Evolutionary conservation across 371 early-diverging fungal species (phyloP), one percentile per base, ranked within the genome.

Genomic region (Mucor plumbeus): DNA sequence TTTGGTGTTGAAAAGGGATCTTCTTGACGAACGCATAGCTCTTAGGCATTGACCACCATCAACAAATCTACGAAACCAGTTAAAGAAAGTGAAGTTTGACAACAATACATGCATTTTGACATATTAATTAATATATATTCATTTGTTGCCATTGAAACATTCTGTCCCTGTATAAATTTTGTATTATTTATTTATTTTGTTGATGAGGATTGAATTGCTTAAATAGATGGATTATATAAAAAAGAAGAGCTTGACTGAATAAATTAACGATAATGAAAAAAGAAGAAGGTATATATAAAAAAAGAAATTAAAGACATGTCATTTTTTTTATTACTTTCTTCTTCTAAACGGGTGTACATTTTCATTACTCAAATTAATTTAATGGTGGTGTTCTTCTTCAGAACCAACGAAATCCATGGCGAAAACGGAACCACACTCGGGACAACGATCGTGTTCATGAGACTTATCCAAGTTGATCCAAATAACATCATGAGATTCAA

Each of bases 401-500:
- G 79, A 64, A 61, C 83, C 85, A 56, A 82, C 76, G 64, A 79
- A 81, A 69, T 84, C 78, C 75, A 91, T 81, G 76, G 89, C 89
- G 84, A 74, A 94, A 61, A 88, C 91, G 76, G 85, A 90, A 77
- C 97, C 99, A 82, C 99, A 98, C 87, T 97, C 94, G 43, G 95
- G 95, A 91, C 99, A 98, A 71, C 97, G 94, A 79, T 96, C 95
- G 69, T 92, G 82, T 61, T 90, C 91, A 73, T 92, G 91, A 63
- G 82, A 77, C 80, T 88, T 88, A 70, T 88, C 88, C 64, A 95
- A 78, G 61, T 87, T 85, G 73, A 95, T 83, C 94, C 93, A 95
- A 76, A 94, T 78, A 61, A 88, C 79, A 67, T 94, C 94, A 77
- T 97, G 97, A 58, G 91, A 86, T 79, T 96, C 96, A 64, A 86